Evolutionary conservation across 169 alveolate species (phyloP).

Genomic region (Plasmodium gallinaceum): DNA sequence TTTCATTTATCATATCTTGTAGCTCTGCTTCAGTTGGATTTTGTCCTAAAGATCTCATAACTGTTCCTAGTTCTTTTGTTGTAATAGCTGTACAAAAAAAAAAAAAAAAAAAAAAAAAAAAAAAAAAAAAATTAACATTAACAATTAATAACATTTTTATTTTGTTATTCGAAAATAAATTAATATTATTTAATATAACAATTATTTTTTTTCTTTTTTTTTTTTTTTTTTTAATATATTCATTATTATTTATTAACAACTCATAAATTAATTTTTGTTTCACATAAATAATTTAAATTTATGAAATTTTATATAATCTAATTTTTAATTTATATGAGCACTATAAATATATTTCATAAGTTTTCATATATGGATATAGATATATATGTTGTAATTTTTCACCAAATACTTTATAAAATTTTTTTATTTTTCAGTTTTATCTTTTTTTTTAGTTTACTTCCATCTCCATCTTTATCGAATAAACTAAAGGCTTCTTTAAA

Average conservation of each 20-base stretch:
- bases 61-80: conserved; percentile 96
- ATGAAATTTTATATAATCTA: background rate
- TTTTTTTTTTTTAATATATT: background rate
- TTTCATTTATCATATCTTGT: conserved; percentile 96
- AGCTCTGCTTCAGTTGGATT: conserved; percentile 98
- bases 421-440: conserved; percentile 1
- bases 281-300: background rate
- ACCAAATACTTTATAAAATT: background rate
- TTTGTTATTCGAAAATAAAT: conserved; percentile 9
- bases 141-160: conserved; percentile 1
- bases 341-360: background rate
- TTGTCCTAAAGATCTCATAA: conserved; percentile 97
- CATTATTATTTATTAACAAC: conserved; percentile 5
- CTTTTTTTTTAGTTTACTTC: conserved; percentile 84
- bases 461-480: conserved; percentile 99
- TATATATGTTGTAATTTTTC: background rate
- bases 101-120: conserved; percentile 19
- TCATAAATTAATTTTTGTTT: conserved; percentile 7
- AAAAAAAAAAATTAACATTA: background rate
- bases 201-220: background rate
- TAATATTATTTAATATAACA: background rate
- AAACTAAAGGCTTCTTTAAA: conserved; percentile 99
- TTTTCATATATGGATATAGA: background rate
- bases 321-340: background rate
- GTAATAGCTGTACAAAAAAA: conserved; percentile 90